Percentiles rank a stretch among this genome's conserved stretches.
Conservation (phyloP, 2,329 filamentous ascomycete genomes). For the Chalaropsis ovoidea region DNA sequence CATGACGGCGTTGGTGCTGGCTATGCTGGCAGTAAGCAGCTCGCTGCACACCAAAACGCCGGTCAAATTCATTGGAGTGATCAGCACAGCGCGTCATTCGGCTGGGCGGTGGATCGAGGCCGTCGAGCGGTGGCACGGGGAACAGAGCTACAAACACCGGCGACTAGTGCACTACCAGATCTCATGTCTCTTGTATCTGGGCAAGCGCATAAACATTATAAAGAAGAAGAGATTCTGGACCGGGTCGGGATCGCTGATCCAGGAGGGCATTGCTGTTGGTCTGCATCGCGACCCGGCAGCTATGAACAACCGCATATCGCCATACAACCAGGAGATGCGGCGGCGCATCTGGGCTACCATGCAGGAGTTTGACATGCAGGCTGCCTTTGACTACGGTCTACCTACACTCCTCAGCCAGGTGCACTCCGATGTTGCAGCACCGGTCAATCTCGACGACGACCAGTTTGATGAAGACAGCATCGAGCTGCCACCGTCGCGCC, state of each 20-base stretch:
- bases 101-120: constrained; percentile 49
- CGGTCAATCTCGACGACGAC: constrained; percentile 49
- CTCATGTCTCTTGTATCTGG: constrained; percentile 49
- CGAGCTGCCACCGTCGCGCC: constrained; percentile 43
- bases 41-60: constrained; percentile 45
- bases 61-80: constrained; percentile 48
- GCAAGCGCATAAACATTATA: constrained; percentile 52
- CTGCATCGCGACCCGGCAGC: constrained; percentile 50
- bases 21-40: constrained; percentile 50
- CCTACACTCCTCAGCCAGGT: constrained; percentile 49
- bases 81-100: constrained; percentile 44
- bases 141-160: constrained; percentile 52
- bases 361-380: constrained; percentile 52
- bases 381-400: constrained; percentile 50
- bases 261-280: constrained; percentile 49
- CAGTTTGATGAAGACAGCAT: constrained; percentile 46
- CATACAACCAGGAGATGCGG: constrained; percentile 54
- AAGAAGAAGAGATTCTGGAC: constrained; percentile 58
- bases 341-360: constrained; percentile 52
- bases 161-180: constrained; percentile 52
- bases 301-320: constrained; percentile 45
- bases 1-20: constrained; percentile 48
- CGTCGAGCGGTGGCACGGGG: constrained; percentile 44
- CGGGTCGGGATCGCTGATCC: constrained; percentile 45
- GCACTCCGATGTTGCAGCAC: constrained; percentile 46